A percentile compares a stretch with the other conserved stretches of the same genome.
phyloP scores from a whole-genome alignment of 2,329 filamentous ascomycete species.

The Daldinia sp. region DNA sequence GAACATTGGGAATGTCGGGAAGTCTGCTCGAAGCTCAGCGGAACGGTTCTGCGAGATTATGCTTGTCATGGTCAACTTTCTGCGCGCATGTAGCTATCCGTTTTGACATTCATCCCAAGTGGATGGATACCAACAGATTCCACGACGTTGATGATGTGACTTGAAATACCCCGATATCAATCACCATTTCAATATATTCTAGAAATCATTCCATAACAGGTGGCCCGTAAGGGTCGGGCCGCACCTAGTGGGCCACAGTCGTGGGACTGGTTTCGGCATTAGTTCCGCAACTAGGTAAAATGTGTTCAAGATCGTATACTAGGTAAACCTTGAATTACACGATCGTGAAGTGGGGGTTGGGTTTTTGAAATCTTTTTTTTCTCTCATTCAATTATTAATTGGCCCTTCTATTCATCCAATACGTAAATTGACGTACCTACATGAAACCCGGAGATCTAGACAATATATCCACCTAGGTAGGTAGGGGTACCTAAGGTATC shows the following conservation, averaged over 20 bases:
- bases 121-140: background rate
- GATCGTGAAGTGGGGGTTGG: background rate
- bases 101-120: conserved; percentile 1
- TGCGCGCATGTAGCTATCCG: conserved; percentile 24
- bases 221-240: background rate
- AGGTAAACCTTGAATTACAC: background rate
- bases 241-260: background rate
- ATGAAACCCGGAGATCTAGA: background rate
- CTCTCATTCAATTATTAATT: no score
- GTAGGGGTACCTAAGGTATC: no score
- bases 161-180: background rate
- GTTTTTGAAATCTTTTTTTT: no score
- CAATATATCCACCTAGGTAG: background rate
- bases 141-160: conserved; percentile 2
- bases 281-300: background rate
- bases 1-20: background rate
- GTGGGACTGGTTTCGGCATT: background rate
- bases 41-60: background rate
- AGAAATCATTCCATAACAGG: background rate
- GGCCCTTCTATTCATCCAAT: no score
- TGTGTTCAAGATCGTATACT: background rate
- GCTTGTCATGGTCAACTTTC: background rate
- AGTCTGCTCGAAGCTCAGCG: background rate
- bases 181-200: background rate
- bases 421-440: background rate